phyloP scores from a whole-genome alignment of 1,139 yeast genomes.

The Sporopachydermia cereana region DNA sequence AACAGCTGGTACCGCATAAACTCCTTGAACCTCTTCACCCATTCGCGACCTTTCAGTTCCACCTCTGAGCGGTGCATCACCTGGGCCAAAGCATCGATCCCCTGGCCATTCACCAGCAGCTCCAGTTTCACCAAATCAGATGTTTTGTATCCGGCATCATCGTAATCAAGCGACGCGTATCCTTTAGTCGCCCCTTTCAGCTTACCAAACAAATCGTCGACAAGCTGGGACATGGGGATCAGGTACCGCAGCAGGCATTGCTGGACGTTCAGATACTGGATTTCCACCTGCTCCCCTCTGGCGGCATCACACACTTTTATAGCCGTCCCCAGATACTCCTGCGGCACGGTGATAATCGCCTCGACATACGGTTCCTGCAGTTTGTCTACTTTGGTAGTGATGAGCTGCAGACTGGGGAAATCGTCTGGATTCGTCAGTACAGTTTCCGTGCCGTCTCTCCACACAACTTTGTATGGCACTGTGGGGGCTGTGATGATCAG shows the following conservation, averaged over 20 bases:
- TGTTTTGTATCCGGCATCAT: constrained; percentile 75
- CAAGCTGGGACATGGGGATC: constrained; percentile 78
- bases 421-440: constrained; percentile 84
- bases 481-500: constrained; percentile 92
- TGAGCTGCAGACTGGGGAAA: constrained; percentile 50
- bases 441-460: constrained; percentile 47
- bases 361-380: constrained; percentile 85
- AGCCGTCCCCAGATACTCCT: constrained; percentile 77
- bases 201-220: constrained; percentile 91
- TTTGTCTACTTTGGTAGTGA: constrained; percentile 34
- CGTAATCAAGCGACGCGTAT: constrained; percentile 89
- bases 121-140: constrained; percentile 83
- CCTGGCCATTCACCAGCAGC: constrained; percentile 75
- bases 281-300: constrained; percentile 72
- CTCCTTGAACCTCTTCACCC: constrained; percentile 74
- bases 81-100: constrained; percentile 88
- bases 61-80: constrained; percentile 79
- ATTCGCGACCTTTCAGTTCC: constrained; percentile 60
- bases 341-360: constrained; percentile 84
- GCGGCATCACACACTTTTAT: constrained; percentile 77
- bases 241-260: constrained; percentile 74
- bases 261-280: constrained; percentile 68
- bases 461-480: constrained; percentile 74
- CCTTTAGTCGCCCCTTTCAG: constrained; percentile 85
- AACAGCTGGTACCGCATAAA: constrained; percentile 71